Evolutionary conservation across 1,284 basidiomycete genomes (phyloP), one percentile per base, ranked within the genome.

Genomic region (Cutaneotrichosporon cutaneum): DNA sequence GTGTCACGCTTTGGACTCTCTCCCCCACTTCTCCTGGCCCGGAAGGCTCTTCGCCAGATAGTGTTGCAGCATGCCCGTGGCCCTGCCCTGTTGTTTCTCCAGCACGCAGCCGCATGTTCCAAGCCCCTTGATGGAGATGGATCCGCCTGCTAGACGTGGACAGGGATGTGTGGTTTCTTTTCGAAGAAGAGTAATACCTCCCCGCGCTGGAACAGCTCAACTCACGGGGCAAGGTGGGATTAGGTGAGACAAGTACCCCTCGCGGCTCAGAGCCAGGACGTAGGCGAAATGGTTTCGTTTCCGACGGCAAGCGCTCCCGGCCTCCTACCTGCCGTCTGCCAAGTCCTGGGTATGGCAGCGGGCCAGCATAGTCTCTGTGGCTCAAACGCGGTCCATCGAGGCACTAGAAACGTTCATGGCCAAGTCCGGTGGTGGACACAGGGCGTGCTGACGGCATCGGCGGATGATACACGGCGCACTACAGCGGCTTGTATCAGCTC

Each of bases 311-410:
- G 39, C 39, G 11, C 39, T 42, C 39, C 39, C 39, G 39, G 7
- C 45, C 45, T 48, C 22, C 45, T 48, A 24, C 45, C 45, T 48
- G 48, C 50, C 11, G 32, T 54, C 39, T n/a, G 39, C 8, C 16
- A 13, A 16, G 13, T n/a, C n/a, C n/a, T n/a, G n/a, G n/a, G n/a
- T n/a, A n/a, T n/a, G n/a, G 35, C 35, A 7, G 35, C 35, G 6
- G 2, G 39, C 39, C 39, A 42, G 39, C 16, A 14, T 36, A 8
- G 35, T 14, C 16, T 42, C 39, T 42, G 30, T n/a, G 39, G 39
- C 39, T 42, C 39, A 18, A 42, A 42, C 3, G 39, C 39, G 39
- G 39, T 42, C 39, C 39, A 8, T 3, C 1, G 4, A 42, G 39
- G 39, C 18, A 42, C 39, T 4, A 8, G 13, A 4, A 18, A 18